phyloP scores from a whole-genome alignment of 208 protist genomes.

The Acanthamoeba triangularis region DNA sequence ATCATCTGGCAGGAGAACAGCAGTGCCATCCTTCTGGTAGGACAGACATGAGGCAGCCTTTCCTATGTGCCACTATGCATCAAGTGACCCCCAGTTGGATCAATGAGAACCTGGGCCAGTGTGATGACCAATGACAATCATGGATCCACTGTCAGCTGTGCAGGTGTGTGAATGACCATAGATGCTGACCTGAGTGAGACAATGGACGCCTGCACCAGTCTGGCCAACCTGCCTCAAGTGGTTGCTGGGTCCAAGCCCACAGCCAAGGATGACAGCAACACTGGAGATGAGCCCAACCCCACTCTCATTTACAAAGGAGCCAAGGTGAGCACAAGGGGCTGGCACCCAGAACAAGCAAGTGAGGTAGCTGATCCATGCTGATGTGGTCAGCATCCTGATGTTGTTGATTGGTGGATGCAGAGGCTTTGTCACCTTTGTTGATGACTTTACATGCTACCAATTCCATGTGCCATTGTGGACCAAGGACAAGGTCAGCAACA shows the following conservation, averaged over 20 bases:
- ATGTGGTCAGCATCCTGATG: neutral
- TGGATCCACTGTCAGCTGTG: too few relatives aligned
- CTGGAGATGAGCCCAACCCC: too few relatives aligned
- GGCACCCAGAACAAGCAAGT: neutral
- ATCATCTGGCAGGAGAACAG: neutral
- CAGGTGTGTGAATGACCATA: too few relatives aligned
- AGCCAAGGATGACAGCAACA: too few relatives aligned
- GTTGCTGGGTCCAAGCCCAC: neutral
- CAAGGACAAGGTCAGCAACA: too few relatives aligned
- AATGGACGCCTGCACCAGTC: too few relatives aligned
- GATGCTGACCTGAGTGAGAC: too few relatives aligned
- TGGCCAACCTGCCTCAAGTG: too few relatives aligned
- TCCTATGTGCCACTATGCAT: neutral
- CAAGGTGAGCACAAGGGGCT: neutral
- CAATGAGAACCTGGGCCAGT: too few relatives aligned
- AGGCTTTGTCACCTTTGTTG: neutral
- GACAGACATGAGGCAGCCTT: neutral
- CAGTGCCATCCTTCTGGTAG: neutral
- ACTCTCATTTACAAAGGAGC: neutral
- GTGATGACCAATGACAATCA: too few relatives aligned
- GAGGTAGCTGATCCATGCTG: neutral
- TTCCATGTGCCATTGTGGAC: too few relatives aligned
- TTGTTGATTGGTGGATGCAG: neutral
- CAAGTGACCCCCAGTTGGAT: neutral
- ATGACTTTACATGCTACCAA: too few relatives aligned